Evolutionary conservation across 345 rosid genomes (phyloP).

Genomic region (Citrus mangshanensis): DNA sequence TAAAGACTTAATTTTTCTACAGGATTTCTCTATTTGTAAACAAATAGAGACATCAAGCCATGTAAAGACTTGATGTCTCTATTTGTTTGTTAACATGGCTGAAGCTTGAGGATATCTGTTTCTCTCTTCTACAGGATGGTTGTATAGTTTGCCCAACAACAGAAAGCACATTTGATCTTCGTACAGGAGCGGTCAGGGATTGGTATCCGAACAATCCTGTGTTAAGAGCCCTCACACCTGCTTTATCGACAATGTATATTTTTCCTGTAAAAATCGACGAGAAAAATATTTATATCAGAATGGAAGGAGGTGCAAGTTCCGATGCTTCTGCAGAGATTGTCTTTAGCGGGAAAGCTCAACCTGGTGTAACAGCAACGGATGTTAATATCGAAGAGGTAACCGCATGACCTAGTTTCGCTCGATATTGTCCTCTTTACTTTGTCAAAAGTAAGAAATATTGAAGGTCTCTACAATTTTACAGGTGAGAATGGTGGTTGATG

Average conservation of each 20-base stretch:
- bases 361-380: conserved; percentile 78
- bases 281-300: conserved; percentile 68
- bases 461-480: conserved; percentile 20
- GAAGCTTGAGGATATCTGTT: not conserved
- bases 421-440: not conserved
- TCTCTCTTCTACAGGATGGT: conserved; percentile 56
- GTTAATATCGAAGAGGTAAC: conserved; percentile 91
- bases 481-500: conserved; percentile 95
- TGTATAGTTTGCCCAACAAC: conserved; percentile 92
- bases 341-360: conserved; percentile 91
- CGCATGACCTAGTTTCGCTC: not conserved
- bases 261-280: conserved; percentile 76
- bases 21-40: too few species aligned
- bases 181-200: conserved; percentile 65
- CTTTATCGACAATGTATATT: conserved; percentile 59
- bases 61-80: not conserved
- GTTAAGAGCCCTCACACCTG: conserved; percentile 79
- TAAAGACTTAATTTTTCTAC: not conserved
- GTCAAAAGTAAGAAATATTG: not conserved
- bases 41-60: too few species aligned
- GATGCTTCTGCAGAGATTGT: conserved; percentile 86
- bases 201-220: conserved; percentile 98
- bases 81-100: not conserved
- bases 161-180: conserved; percentile 82
- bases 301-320: conserved; percentile 39